These are phyloP conservation scores for Lentinus polychrous DNA, from an alignment of 1,284 basidiomycete species.

Conservation along the genomic window DNA sequence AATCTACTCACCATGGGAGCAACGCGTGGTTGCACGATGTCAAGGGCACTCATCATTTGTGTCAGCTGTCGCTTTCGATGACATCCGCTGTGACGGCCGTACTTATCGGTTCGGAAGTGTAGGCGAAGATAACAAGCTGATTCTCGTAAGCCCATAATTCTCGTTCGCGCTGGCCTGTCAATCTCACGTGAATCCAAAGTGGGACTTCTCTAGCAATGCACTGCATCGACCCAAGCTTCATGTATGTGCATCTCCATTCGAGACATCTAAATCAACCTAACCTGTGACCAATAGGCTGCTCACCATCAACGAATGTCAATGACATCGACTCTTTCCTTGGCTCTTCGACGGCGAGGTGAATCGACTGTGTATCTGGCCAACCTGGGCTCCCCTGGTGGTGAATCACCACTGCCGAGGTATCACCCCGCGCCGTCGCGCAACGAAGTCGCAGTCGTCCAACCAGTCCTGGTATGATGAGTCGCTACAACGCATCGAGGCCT, in stretches of 20 bases:
- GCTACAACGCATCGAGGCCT: conserved; percentile 11
- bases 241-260: conserved; percentile 14
- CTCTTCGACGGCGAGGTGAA: conserved; percentile 44
- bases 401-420: conserved; percentile 44
- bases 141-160: conserved; percentile 47
- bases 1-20: conserved; percentile 87
- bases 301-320: conserved; percentile 69
- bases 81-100: conserved; percentile 75
- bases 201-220: conserved; percentile 85
- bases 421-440: conserved; percentile 85
- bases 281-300: conserved; percentile 29
- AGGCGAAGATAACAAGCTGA: conserved; percentile 90
- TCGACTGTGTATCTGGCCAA: conserved; percentile 50
- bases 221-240: conserved; percentile 70
- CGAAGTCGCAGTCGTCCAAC: conserved; percentile 87
- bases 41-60: conserved; percentile 97
- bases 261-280: too few species aligned
- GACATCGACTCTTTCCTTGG: conserved; percentile 67
- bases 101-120: conserved; percentile 90
- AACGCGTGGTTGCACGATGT: conserved; percentile 90
- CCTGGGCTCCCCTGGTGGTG: conserved; percentile 27
- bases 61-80: conserved; percentile 85
- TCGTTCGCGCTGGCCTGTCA: conserved; percentile 8
- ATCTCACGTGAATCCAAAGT: conserved; percentile 35
- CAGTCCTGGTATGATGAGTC: conserved; percentile 65